phyloP scores from a whole-genome alignment of 23 red algal genomes.

The Gracilariopsis chorda region DNA sequence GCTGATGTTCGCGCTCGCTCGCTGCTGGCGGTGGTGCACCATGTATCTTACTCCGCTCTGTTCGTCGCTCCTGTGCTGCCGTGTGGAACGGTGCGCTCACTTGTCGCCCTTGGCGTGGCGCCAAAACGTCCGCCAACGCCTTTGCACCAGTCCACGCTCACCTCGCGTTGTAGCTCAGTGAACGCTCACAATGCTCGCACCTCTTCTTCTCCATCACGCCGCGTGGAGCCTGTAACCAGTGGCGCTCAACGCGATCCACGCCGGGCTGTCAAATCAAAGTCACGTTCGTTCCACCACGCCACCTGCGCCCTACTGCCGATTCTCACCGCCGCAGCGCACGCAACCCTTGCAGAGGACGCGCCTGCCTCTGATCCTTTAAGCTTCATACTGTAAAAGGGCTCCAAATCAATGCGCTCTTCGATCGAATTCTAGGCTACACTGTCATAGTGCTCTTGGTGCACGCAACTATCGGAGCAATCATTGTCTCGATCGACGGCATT shows the following conservation, averaged over 20 bases:
- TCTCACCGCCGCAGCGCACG: not conserved
- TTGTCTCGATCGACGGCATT: slow-evolving; percentile 8
- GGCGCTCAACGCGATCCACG: no score
- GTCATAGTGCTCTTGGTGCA: slow-evolving; percentile 5
- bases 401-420: not conserved
- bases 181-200: no score
- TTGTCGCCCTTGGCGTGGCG: no score
- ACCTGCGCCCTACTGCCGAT: not conserved
- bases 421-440: not conserved
- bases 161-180: no score
- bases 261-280: no score
- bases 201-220: no score
- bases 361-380: not conserved
- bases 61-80: not conserved
- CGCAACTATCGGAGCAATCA: slow-evolving; percentile 15
- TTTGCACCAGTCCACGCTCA: no score
- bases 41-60: not conserved
- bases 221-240: no score
- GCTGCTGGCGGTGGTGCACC: no score
- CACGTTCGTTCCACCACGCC: not conserved
- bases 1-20: no score
- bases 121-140: no score
- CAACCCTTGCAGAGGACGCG: not conserved
- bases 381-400: not conserved
- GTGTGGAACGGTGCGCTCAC: no score